Evolutionary conservation across 148 eudicot species (phyloP).

Genomic region (Chenopodium album): DNA sequence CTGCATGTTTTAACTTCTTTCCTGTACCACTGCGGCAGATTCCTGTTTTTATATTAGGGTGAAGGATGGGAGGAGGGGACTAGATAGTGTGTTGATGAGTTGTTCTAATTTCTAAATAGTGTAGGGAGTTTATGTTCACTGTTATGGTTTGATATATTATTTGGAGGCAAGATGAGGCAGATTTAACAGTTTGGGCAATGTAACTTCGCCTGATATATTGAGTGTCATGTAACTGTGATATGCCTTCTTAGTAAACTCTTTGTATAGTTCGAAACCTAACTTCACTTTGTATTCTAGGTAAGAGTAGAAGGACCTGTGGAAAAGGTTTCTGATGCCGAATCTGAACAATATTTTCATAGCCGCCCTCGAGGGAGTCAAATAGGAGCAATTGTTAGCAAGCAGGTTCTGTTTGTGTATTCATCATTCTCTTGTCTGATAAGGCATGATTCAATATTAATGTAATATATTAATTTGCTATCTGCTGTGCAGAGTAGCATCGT

Average conservation of each 20-base stretch:
- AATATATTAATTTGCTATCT: constrained; percentile 6
- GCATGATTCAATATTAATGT: not conserved
- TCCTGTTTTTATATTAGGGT: not conserved
- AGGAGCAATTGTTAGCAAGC: constrained; percentile 95
- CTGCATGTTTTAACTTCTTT: not conserved
- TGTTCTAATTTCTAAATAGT: not conserved
- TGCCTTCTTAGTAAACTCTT: not conserved
- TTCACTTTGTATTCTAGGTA: constrained; percentile 46
- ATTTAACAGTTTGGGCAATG: not conserved
- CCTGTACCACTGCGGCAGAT: not conserved
- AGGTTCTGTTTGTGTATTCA: constrained; percentile 42
- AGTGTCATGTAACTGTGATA: not conserved
- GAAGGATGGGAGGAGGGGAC: not conserved
- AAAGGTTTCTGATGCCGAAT: constrained; percentile 87
- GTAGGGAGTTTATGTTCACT: not conserved
- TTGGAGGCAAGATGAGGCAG: not conserved
- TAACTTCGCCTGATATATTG: not conserved
- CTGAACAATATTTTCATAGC: constrained; percentile 87
- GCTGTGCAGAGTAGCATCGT: constrained; percentile 66
- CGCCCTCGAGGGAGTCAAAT: constrained; percentile 98
- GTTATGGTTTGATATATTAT: not conserved
- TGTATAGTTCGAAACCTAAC: not conserved
- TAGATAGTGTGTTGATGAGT: not conserved
- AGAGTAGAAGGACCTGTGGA: constrained; percentile 87
- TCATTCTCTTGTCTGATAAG: constrained; percentile 9